Evolutionary conservation across 345 rosid species (phyloP), one percentile per base, ranked within the genome.

Genomic region (Hevea brasiliensis): DNA sequence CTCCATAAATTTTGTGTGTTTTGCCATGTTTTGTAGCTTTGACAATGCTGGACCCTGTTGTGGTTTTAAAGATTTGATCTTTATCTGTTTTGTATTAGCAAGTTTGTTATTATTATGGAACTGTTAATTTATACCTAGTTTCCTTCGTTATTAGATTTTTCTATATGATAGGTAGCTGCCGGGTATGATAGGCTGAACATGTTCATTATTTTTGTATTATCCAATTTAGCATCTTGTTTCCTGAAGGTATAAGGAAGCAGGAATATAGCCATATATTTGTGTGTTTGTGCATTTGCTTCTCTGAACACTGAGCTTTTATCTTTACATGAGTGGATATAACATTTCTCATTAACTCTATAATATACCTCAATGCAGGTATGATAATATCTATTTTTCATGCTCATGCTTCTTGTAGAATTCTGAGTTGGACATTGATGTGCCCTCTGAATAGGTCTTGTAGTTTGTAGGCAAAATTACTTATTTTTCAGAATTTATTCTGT

Each of bases 31-130:
- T 4, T 7, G 50, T 37, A 27, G 18, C n/a, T 42, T 55, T 54
- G 26, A 41, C 37, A 37, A 64, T 67, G 71, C 71, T 67, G 71
- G 59, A 51, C 24, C 40, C 18, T 51, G 24, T 24, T 24, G 27
- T 12, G 37, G 63, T 64, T 64, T 14, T 18, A 9, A 23, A 63
- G 23, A 26, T 37, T 40, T 63, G 15, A 63, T 17, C 4, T 37
- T 27, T 53, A 72, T 63, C 18, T 62, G 61, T 62, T 32, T 54
- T 55, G 41, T 64, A 20, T 42, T 32, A 41, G 29, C 44, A 44
- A 13, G 23, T 54, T 73, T 54, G 13, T 8, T 64, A 18, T 20
- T 29, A 5, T 4, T 23, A 24, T 41, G 8, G 17, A 21, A 20
- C 35, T 54, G 29, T 35, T 48, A 9, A 17, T 45, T 66, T 0